Base-by-base conservation (phyloP, 139 green algal species). In the Tetradesmus obliquus region DNA sequence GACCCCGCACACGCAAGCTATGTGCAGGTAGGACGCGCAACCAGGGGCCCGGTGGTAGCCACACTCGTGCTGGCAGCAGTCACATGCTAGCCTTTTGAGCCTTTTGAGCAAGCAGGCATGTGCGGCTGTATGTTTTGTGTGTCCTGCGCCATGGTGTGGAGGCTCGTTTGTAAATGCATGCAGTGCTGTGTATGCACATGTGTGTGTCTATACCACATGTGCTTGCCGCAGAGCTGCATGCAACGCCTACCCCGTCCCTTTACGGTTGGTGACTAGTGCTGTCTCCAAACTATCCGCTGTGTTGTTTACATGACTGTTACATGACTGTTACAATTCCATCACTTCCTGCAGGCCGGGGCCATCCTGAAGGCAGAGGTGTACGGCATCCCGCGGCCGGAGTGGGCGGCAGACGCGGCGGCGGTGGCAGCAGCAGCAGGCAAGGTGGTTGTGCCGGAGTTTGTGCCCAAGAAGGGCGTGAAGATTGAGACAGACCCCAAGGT, bases 401-500 rank as follows among this genome's bases (percentile, higher is more conserved):
- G 95, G 95, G 96, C 96, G 1, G 9, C 81, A 7, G 95, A 97
- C 91, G 3, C 93, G 1, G 81, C 82, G 32, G 90, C 92, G 83
- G 95, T 97, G 79, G 91, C 93, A 6, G 88, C 82, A 4, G 94
- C 92, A 12, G 95, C 96, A 3, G 94, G 92, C 2, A 87, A 90
- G 22, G 94, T 99, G 57, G n/a, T 91, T 6, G 94, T 99, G 51
- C 91, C 94, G 2, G 74, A 93, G 22, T 99, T 99, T 92, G 79
- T 92, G 90, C 97, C 98, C 58, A 97, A 96, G 88, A 93, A 95
- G 81, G 97, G 97, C 22, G 97, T 99, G 32, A 97, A 97, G 86
- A 99, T 99, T 79, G 98, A 99, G 95, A 99, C 98, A 58, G 98
- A 99, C 92, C 98, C 99, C 80, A 99, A 99, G 93, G 97, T 96